Evolutionary conservation across 768 basidiomycete species (phyloP).

Genomic region (Leucocoprinus leucothites): DNA sequence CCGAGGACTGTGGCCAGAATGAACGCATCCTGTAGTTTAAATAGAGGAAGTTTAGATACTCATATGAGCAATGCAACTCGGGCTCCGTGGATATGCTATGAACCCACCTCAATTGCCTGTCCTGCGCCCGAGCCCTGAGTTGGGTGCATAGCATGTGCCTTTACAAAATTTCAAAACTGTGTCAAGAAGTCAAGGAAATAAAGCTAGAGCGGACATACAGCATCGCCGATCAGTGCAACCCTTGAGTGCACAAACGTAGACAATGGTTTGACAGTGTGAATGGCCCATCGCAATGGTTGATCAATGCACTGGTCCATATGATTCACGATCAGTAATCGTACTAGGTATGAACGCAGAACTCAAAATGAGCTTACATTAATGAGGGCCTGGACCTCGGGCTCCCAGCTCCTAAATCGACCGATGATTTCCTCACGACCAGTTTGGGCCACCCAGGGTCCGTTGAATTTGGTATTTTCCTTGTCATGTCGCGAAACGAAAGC

Average conservation of each 20-base stretch:
- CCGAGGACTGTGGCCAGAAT: slow-evolving; percentile 42
- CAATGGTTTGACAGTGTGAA: slow-evolving; percentile 55
- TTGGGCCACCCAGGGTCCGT: slow-evolving; percentile 50
- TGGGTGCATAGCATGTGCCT: slow-evolving; percentile 54
- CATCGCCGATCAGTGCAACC: slow-evolving; percentile 48
- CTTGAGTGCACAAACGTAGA: slow-evolving; percentile 47
- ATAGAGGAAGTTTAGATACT: slow-evolving; percentile 6
- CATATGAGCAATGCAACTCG: slow-evolving; percentile 25
- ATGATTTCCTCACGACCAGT: slow-evolving; percentile 43
- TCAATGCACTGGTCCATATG: slow-evolving; percentile 45
- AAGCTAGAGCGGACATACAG: slow-evolving; percentile 29
- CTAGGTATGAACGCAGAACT: neutral
- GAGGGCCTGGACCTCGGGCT: slow-evolving; percentile 55
- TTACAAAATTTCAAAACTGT: slow-evolving; percentile 11
- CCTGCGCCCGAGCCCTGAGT: slow-evolving; percentile 59
- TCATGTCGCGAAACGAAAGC: slow-evolving; percentile 51
- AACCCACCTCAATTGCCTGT: slow-evolving; percentile 50
- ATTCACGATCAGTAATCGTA: slow-evolving; percentile 10
- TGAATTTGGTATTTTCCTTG: slow-evolving; percentile 46
- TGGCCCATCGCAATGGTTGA: slow-evolving; percentile 56
- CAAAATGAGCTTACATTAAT: slow-evolving; percentile 40
- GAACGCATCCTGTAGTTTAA: slow-evolving; percentile 45
- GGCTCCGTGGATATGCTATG: slow-evolving; percentile 9
- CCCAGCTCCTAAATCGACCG: slow-evolving; percentile 47
- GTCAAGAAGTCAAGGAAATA: neutral